Conservation (phyloP, 2,329 filamentous ascomycete genomes). For the Penicillium sp. region DNA sequence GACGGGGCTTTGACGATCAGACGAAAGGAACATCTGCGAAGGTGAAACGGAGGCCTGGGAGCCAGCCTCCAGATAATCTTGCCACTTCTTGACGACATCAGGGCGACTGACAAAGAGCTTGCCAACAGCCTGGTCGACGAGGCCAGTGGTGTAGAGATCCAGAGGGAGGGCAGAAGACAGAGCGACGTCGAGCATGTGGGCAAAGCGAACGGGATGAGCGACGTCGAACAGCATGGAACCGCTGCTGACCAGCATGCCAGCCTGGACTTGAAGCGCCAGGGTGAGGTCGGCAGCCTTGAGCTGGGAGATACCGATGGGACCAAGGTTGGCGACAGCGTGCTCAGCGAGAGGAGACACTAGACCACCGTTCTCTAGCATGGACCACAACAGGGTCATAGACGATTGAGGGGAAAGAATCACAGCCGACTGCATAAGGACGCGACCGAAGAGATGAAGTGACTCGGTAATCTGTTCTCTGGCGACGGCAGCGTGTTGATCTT, state of each 20-base stretch:
- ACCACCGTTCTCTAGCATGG: conserved; percentile 66
- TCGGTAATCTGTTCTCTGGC: conserved; percentile 78
- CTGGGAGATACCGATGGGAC: conserved; percentile 59
- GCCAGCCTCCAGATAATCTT: conserved; percentile 51
- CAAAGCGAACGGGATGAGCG: conserved; percentile 60
- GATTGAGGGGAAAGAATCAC: conserved; percentile 55
- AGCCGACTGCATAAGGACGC: conserved; percentile 55
- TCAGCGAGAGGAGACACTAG: conserved; percentile 60
- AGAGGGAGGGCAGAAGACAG: conserved; percentile 54
- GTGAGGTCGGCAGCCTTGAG: conserved; percentile 54
- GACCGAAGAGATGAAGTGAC: conserved; percentile 68
- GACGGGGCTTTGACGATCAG: conserved; percentile 42
- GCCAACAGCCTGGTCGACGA: conserved; percentile 60
- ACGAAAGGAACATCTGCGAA: conserved; percentile 32
- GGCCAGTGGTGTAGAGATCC: conserved; percentile 55
- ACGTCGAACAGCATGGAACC: conserved; percentile 50
- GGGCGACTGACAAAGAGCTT: conserved; percentile 51
- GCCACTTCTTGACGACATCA: conserved; percentile 56
- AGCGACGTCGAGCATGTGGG: conserved; percentile 61
- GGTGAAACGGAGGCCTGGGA: conserved; percentile 43
- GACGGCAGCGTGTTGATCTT: conserved; percentile 52
- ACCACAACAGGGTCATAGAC: conserved; percentile 60
- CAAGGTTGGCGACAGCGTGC: conserved; percentile 61
- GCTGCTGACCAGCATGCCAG: conserved; percentile 45
- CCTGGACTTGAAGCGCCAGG: conserved; percentile 62